Evolutionary conservation across 2,329 filamentous ascomycete species (phyloP), one percentile per base, ranked within the genome.

Genomic region (Pseudocercospora pini-densiflorae): DNA sequence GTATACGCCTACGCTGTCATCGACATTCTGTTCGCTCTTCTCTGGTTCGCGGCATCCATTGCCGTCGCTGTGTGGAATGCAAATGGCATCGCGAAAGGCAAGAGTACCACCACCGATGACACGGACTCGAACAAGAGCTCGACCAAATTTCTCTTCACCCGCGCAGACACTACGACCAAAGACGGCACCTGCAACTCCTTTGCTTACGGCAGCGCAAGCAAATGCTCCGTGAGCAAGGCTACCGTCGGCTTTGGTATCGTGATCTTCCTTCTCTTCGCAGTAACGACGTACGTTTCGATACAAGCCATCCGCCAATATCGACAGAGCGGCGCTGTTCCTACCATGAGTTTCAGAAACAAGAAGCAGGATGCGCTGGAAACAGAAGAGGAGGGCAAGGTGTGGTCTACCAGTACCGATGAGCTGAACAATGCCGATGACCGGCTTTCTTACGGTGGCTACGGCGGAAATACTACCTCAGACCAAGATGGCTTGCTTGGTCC

Each of bases 11-110:
- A 88, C 73, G 83, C 85, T 8, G 78, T 80, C 2, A 75, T 89
- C 64, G 87, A 89, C 71, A 76, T 81, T 14, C 72, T 88, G 24
- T 87, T 83, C 72, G 76, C 82, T 5, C 74, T 89, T 9, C 75
- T 89, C 45, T 89, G 87, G 87, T 86, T 89, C 72, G 81, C 82
- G 5, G 87, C 87, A 4, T 87, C 87, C 80, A 80, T 86, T 14
- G 80, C 83, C 45, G 80, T 88, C 5, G 85, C 85, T 14, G 80
- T 82, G 14, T 89, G 87, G 77, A 86, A 88, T 29, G 79, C 81
- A 5, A 71, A 81, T n/a, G 86, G 86, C 7, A 85, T 87, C 68
- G 79, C 78, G 6, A 78, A 84, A 71, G 86, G 85, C 47, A 81
- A 83, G 43, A 75, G 76, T 9, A 77, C 78, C n/a, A 72, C 78